Conservation (phyloP, 2,329 filamentous ascomycete species). For the Alternaria metachromatica region DNA sequence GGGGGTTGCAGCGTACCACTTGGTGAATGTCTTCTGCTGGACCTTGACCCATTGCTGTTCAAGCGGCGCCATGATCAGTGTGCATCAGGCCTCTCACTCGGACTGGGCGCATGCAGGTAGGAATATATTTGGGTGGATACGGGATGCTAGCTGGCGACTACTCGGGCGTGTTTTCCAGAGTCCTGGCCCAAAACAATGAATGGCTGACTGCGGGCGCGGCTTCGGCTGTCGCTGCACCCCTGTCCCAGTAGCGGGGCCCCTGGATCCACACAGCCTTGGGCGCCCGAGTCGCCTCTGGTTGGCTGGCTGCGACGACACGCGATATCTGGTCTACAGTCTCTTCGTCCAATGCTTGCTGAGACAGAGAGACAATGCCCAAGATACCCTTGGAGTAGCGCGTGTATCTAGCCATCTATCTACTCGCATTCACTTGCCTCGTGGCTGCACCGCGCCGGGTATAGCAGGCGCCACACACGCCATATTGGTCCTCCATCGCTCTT, state of each 20-base stretch:
- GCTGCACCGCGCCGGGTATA: conserved; percentile 8
- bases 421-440: conserved; percentile 12
- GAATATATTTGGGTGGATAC: conserved; percentile 23
- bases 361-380: neutral
- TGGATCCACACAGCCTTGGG: conserved; percentile 11
- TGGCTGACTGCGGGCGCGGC: conserved; percentile 33
- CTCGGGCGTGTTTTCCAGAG: conserved; percentile 31
- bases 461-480: conserved; percentile 9
- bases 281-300: conserved; percentile 13
- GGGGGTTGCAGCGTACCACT: conserved; percentile 70
- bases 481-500: conserved; percentile 16
- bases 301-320: conserved; percentile 6
- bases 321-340: conserved; percentile 6
- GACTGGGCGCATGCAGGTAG: conserved; percentile 27
- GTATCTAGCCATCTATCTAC: conserved; percentile 2
- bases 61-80: conserved; percentile 52
- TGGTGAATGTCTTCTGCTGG: conserved; percentile 99
- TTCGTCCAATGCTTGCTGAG: conserved; percentile 14
- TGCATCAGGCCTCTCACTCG: conserved; percentile 33
- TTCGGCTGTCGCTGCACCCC: conserved; percentile 33
- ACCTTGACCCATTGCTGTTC: conserved; percentile 75
- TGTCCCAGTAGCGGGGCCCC: conserved; percentile 19
- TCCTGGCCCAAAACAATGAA: conserved; percentile 36
- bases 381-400: neutral
- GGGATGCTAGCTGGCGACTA: conserved; percentile 26